Conservation (phyloP, 2,329 filamentous ascomycete genomes). For the Leptographium galeiforme region DNA sequence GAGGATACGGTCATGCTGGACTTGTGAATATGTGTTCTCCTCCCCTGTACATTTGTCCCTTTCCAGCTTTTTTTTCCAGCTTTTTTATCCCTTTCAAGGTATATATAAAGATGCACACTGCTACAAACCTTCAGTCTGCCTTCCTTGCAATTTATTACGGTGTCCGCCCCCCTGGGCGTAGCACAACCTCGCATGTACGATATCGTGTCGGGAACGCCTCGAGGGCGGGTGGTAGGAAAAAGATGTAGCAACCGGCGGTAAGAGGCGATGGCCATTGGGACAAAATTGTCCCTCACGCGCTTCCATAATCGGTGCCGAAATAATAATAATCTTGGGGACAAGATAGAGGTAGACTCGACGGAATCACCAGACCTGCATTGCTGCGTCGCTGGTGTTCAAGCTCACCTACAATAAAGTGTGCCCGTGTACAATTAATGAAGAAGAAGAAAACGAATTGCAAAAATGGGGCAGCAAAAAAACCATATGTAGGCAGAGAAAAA, state of each 20-base stretch:
- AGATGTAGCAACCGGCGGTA: conserved; percentile 62
- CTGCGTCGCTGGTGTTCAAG: conserved; percentile 35
- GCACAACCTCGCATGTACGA: too few species aligned
- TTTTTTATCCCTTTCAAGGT: too few species aligned
- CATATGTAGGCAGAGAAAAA: not conserved
- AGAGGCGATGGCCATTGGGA: conserved; percentile 52
- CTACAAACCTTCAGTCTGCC: too few species aligned
- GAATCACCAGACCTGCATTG: conserved; percentile 24
- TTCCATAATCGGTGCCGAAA: conserved; percentile 56
- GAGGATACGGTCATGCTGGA: too few species aligned
- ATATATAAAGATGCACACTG: too few species aligned
- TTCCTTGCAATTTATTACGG: too few species aligned
- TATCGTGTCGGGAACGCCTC: not conserved
- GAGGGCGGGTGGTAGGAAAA: not conserved
- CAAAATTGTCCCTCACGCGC: conserved; percentile 44
- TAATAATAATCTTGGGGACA: conserved; percentile 46
- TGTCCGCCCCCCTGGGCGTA: too few species aligned
- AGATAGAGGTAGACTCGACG: conserved; percentile 60
- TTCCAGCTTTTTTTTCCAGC: too few species aligned
- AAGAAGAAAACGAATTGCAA: conserved; percentile 25
- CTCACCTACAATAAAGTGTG: conserved; percentile 62
- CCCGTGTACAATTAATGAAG: conserved; percentile 46
- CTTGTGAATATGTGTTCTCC: too few species aligned
- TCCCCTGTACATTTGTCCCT: too few species aligned
- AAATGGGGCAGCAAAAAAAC: conserved; percentile 11